Conservation (phyloP, 2,329 filamentous ascomycete genomes). For the Fusarium ambrosium region DNA sequence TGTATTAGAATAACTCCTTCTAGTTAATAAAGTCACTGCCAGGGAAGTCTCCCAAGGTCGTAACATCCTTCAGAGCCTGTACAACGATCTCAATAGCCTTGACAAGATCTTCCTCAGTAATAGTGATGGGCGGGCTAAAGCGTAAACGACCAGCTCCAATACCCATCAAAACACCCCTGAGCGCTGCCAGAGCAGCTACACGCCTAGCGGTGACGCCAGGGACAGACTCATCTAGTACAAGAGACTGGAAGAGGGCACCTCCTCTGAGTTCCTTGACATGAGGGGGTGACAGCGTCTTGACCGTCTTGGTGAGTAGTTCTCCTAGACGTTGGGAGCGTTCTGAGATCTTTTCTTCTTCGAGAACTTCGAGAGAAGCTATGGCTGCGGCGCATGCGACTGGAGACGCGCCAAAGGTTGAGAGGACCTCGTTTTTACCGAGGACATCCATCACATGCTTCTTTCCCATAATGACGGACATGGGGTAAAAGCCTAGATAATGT, state of each 20-base stretch:
- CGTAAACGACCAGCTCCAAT: conserved; percentile 17
- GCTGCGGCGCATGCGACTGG: conserved; percentile 15
- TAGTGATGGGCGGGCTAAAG: conserved; percentile 15
- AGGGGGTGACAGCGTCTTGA: conserved; percentile 5
- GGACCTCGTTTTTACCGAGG: conserved; percentile 1
- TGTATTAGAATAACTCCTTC: background rate
- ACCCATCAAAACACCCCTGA: conserved; percentile 13
- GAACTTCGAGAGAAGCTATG: conserved; percentile 7
- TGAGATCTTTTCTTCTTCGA: conserved; percentile 1
- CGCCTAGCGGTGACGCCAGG: conserved; percentile 8
- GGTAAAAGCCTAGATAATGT: conserved; percentile 13
- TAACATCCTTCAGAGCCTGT: conserved; percentile 15
- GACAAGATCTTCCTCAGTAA: conserved; percentile 26
- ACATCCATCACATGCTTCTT: conserved; percentile 10
- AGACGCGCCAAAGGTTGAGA: conserved; percentile 7
- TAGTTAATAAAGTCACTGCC: conserved; percentile 16
- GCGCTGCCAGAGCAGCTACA: background rate
- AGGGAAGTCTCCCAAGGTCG: background rate
- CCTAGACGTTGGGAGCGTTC: conserved; percentile 14
- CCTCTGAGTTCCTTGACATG: conserved; percentile 11
- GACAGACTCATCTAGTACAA: conserved; percentile 15
- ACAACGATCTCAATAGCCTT: conserved; percentile 9
- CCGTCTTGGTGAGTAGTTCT: conserved; percentile 4
- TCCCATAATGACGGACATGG: conserved; percentile 19
- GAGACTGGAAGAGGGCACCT: conserved; percentile 21